phyloP scores from a whole-genome alignment of 2,329 filamentous ascomycete genomes.

The Xylariaceae sp. region DNA sequence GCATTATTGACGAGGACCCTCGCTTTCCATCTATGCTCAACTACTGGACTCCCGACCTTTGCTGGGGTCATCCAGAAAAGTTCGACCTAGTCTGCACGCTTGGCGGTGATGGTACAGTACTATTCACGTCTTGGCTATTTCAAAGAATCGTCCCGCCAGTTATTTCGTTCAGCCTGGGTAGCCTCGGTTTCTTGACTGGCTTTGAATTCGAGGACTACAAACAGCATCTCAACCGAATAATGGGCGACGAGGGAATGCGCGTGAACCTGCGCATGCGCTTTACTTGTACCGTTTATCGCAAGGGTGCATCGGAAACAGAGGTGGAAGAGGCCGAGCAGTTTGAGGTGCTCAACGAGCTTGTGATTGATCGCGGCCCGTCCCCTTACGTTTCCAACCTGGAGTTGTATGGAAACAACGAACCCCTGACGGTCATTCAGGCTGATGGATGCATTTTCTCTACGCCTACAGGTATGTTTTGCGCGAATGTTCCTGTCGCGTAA shows the following conservation, averaged over 20 bases:
- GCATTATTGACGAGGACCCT: conserved; percentile 66
- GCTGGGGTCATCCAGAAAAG: conserved; percentile 87
- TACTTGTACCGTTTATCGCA: conserved; percentile 91
- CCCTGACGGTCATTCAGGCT: conserved; percentile 91
- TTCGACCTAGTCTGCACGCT: conserved; percentile 92
- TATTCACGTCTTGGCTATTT: conserved; percentile 90
- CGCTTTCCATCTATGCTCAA: conserved; percentile 78
- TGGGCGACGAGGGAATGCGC: conserved; percentile 93
- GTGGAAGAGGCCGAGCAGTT: conserved; percentile 90
- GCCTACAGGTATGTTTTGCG: conserved; percentile 59
- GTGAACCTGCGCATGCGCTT: conserved; percentile 98
- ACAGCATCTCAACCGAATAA: conserved; percentile 76
- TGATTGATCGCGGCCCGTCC: conserved; percentile 94
- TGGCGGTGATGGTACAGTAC: conserved; percentile 78
- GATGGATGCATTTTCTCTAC: conserved; percentile 98
- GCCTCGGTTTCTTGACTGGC: conserved; percentile 80
- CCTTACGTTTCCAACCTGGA: conserved; percentile 97
- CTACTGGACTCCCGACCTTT: conserved; percentile 95
- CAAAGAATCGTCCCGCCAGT: conserved; percentile 82
- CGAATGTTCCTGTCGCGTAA: not conserved
- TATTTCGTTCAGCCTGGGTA: conserved; percentile 77
- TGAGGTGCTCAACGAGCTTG: conserved; percentile 95
- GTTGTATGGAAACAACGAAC: conserved; percentile 89
- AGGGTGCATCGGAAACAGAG: conserved; percentile 53
- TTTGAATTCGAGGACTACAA: conserved; percentile 87